Evolutionary conservation across 2,329 filamentous ascomycete species (phyloP).

Genomic region (Colletotrichum sublineola): DNA sequence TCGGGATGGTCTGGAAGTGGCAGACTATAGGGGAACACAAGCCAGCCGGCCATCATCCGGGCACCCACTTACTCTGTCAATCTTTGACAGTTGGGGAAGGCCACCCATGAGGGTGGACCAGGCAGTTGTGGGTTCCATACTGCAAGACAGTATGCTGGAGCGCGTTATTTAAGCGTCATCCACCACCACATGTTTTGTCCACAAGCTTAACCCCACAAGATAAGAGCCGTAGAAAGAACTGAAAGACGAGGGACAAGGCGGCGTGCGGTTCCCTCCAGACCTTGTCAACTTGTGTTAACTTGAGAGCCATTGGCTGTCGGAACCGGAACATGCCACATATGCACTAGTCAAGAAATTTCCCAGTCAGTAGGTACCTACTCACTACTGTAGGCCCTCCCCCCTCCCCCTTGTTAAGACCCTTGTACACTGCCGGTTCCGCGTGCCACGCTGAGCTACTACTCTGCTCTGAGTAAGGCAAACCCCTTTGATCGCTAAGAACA

Average conservation of each 20-base stretch:
- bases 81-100: conserved; percentile 17
- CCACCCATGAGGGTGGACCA: conserved; percentile 3
- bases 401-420: conserved; percentile 12
- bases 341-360: not conserved
- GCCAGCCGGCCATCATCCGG: conserved; percentile 16
- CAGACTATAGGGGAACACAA: conserved; percentile 11
- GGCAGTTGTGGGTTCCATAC: conserved; percentile 6
- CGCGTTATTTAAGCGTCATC: not conserved
- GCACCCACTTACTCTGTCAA: conserved; percentile 9
- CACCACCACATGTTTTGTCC: not conserved
- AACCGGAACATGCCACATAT: not conserved
- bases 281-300: not conserved
- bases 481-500: not conserved
- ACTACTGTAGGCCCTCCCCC: no score
- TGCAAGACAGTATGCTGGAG: not conserved
- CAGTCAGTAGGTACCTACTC: not conserved
- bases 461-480: no score
- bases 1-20: conserved; percentile 10
- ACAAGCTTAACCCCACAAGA: not conserved
- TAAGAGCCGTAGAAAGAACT: not conserved
- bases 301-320: conserved; percentile 7
- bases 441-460: no score
- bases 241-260: not conserved
- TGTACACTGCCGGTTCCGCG: not conserved
- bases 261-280: conserved; percentile 18